These are phyloP conservation scores for Ilyonectria sp. DNA, from an alignment of 2,329 filamentous ascomycete genomes.

Conservation along the genomic window DNA sequence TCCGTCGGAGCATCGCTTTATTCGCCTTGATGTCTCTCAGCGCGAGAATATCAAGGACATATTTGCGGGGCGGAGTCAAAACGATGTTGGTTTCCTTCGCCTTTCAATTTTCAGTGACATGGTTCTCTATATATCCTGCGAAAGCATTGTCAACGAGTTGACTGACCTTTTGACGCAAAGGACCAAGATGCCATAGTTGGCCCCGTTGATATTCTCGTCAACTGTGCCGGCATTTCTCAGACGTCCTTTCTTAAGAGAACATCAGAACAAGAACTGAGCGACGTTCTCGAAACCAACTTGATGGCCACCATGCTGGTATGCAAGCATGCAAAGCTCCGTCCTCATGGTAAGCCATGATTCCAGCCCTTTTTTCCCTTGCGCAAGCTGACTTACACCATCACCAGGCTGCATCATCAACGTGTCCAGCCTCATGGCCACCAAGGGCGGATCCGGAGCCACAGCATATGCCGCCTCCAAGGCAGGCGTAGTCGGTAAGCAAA, in stretches of 20 bases:
- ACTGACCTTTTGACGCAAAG: conserved; percentile 13
- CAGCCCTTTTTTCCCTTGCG: neutral
- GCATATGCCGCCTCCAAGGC: conserved; percentile 87
- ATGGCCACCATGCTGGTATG: conserved; percentile 75
- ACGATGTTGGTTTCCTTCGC: conserved; percentile 29
- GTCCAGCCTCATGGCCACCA: conserved; percentile 80
- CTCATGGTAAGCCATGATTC: conserved; percentile 47
- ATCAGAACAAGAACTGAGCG: conserved; percentile 63
- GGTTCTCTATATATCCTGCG: neutral
- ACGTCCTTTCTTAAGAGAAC: conserved; percentile 74
- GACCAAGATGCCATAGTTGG: conserved; percentile 46
- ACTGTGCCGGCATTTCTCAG: conserved; percentile 83
- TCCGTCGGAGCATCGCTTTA: conserved; percentile 52
- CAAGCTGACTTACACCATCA: conserved; percentile 16
- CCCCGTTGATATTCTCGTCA: conserved; percentile 76
- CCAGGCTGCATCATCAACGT: conserved; percentile 84
- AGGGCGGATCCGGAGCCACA: conserved; percentile 78
- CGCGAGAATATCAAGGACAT: conserved; percentile 49
- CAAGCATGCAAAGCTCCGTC: conserved; percentile 58
- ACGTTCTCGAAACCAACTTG: conserved; percentile 80
- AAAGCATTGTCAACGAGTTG: neutral
- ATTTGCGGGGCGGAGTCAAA: conserved; percentile 42
- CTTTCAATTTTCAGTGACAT: neutral
- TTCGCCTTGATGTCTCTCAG: conserved; percentile 53
- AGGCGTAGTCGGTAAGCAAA: conserved; percentile 75